Evolutionary conservation across 164 flowering plant species (phyloP), one percentile per base, ranked within the genome.

Genomic region (Piper betle): DNA sequence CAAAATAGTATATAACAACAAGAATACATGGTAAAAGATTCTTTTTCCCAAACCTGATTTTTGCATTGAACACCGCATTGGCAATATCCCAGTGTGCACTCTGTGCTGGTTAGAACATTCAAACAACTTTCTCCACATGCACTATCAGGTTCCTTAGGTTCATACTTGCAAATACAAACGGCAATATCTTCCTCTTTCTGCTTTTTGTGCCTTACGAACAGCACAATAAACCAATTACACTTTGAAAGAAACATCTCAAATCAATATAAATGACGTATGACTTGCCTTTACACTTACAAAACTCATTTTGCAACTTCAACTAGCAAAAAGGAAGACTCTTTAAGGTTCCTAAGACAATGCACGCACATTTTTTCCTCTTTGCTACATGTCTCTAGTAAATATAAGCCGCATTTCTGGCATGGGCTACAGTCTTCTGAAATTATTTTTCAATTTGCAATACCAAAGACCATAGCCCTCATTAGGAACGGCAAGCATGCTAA

Each of bases 111-210:
- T 41, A 89, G 57, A 15, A 80, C 84, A 79, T 92, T 92, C 84
- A 83, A 79, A 73, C 97, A 89, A 66, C 84, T 77, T 62, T 84
- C 94, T 6, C 91, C 96, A 70, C 97, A 92, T 25, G 87, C 81
- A 80, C 87, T 80, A 13, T 83, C 96, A 40, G 81, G 82, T 69
- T 85, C 70, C 65, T 62, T 67, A 25, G 67, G 66, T 62, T 82
- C 78, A 66, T 68, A 79, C 63, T 66, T 79, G 85, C 98, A 92
- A 39, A 75, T 77, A 66, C 96, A 89, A 8, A 81, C 68, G 38
- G 81, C 84, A 77, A 89, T 77, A 69, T 92, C 98, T 63, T 92
- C 94, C 67, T 85, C 93, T 71, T 85, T 87, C 75, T 83, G 87
- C 81, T 87, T 89, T 74, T 66, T 81, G 60, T 79, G 89, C 62